phyloP scores from a whole-genome alignment of 148 eudicot genomes.

The Pouteria glomerata region DNA sequence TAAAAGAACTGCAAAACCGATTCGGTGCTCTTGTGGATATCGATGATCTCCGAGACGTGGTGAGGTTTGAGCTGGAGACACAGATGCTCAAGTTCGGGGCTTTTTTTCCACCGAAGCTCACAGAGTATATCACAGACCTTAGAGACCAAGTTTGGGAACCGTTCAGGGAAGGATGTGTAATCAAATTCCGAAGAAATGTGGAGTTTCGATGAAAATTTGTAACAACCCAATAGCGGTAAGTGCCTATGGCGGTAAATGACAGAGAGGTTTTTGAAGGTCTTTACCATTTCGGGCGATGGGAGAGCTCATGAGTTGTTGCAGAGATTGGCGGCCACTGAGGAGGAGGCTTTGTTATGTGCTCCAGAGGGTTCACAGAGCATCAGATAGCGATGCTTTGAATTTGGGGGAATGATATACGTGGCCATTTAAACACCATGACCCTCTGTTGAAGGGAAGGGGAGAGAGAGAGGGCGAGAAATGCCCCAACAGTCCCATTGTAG shows the following conservation, averaged over 20 bases:
- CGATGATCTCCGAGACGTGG: constrained; percentile 42
- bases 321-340: constrained; percentile 13
- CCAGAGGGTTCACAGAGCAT: neutral
- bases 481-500: neutral
- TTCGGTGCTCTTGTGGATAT: constrained; percentile 24
- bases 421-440: constrained; percentile 32
- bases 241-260: constrained; percentile 10
- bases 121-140: constrained; percentile 39
- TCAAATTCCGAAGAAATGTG: constrained; percentile 13
- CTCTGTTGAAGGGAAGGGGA: neutral
- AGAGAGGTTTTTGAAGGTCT: constrained; percentile 29
- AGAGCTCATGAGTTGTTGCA: constrained; percentile 18
- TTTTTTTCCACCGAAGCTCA: constrained; percentile 33
- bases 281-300: constrained; percentile 39
- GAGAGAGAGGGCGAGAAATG: constrained; percentile 10
- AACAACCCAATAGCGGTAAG: constrained; percentile 15
- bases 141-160: constrained; percentile 18
- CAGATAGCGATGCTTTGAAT: neutral
- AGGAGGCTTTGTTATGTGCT: neutral
- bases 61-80: constrained; percentile 31
- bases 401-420: constrained; percentile 27
- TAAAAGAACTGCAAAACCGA: constrained; percentile 47
- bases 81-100: constrained; percentile 39
- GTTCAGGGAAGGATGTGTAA: neutral
- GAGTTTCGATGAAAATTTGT: constrained; percentile 31